Base-by-base conservation (phyloP, 352 stramenopile species). In the Pythium folliculosum region DNA sequence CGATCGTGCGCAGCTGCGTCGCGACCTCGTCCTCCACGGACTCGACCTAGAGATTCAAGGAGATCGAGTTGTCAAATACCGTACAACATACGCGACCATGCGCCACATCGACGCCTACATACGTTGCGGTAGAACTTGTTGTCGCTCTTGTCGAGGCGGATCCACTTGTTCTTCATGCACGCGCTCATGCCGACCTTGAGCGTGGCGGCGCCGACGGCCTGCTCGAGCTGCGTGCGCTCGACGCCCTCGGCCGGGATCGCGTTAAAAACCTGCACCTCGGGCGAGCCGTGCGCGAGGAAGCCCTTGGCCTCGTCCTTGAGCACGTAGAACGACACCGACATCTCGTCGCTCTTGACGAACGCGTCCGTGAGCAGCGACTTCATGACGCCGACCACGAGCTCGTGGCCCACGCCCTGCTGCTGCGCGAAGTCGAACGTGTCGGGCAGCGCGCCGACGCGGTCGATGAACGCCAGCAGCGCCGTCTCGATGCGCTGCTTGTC, bases 131-230 rank as follows among this genome's bases (percentile, higher is more conserved):
- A 90, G 54, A 98, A 80, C 69, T 96, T 95, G 22, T 81, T 85
- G n/a, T 83, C 80, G 27, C 84, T 81, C 69, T 96, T 96, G 77
- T 98, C 91, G 63, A 99, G 91, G 57, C 93, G 91, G 60, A 98
- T 91, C 97, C 97, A 99, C 71, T 97, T 98, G 81, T 98, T 98
- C 82, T 99, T 99, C 93, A 99, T 99, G 76, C 91, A 98, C 69
- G 93, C 96, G 61, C 94, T 94, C 72, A 99, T 94, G 13, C 96
- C 97, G 73, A 99, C 94, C 73, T 99, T 99, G 68, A 95, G 86
- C 14, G 89, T 84, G 23, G 92, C 77, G 22, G 92, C 88, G 27
- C 90, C 86, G 5, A 99, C 86, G 3, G 76, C 76, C 21, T 75
- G 63, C 69, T 99, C 84, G 27, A 99, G 75, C 27, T 86, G 81